phyloP scores from a whole-genome alignment of 495 filamentous ascomycete species.

The Daldinia vernicosa region DNA sequence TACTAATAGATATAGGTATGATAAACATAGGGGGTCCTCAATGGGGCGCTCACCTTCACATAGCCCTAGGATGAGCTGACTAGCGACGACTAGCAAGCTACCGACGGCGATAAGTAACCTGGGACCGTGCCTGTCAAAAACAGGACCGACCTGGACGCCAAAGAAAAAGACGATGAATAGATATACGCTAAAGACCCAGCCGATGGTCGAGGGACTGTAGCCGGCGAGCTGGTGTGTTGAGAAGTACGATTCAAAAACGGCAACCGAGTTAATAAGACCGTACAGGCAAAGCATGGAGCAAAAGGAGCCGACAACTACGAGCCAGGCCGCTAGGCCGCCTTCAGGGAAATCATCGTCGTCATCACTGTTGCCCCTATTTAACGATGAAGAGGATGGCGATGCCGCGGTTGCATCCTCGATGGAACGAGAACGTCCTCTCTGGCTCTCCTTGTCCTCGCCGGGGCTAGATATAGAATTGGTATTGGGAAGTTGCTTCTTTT shows the following conservation, averaged over 20 bases:
- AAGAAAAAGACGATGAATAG: slow-evolving; percentile 71
- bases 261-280: slow-evolving; percentile 70
- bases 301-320: slow-evolving; percentile 68
- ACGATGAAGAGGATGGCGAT: slow-evolving; percentile 6
- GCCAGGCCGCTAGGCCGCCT: slow-evolving; percentile 68
- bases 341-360: slow-evolving; percentile 62
- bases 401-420: slow-evolving; percentile 11
- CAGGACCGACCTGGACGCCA: slow-evolving; percentile 72
- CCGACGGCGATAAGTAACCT: slow-evolving; percentile 62
- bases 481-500: slow-evolving; percentile 35
- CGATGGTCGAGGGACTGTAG: slow-evolving; percentile 65
- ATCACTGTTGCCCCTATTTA: slow-evolving; percentile 14
- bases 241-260: slow-evolving; percentile 71
- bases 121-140: slow-evolving; percentile 71
- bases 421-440: slow-evolving; percentile 15
- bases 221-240: slow-evolving; percentile 64
- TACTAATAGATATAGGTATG: slow-evolving; percentile 19
- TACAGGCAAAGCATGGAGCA: slow-evolving; percentile 70
- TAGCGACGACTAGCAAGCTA: slow-evolving; percentile 59
- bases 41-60: slow-evolving; percentile 47
- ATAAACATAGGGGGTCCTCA: background rate
- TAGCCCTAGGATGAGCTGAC: slow-evolving; percentile 64
- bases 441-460: slow-evolving; percentile 15
- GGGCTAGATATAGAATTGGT: slow-evolving; percentile 18
- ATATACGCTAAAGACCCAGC: slow-evolving; percentile 71